A percentile compares a stretch with the other conserved stretches of the same genome.
These are phyloP conservation scores for Trichothecium sympodiale DNA, from an alignment of 2,329 filamentous ascomycete genomes.

Conservation along the genomic window DNA sequence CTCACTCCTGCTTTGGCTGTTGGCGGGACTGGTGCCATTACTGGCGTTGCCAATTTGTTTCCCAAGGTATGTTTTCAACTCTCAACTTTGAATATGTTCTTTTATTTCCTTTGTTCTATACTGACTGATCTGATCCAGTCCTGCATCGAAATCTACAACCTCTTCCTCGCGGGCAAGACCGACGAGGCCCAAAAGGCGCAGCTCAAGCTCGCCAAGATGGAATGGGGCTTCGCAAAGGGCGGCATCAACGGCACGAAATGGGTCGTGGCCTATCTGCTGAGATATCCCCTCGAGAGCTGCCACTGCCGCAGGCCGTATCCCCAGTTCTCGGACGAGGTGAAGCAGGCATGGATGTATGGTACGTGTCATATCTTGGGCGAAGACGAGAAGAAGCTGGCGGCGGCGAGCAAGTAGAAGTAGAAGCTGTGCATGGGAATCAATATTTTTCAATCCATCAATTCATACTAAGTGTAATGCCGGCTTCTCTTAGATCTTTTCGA, in stretches of 20 bases:
- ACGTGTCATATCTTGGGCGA: conserved; percentile 6
- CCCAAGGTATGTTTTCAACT: conserved; percentile 35
- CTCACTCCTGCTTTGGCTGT: conserved; percentile 48
- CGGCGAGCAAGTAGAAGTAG: too few relatives aligned
- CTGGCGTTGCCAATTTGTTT: conserved; percentile 52
- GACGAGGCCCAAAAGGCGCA: conserved; percentile 37
- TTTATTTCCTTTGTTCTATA: not conserved
- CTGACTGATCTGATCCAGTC: conserved; percentile 9
- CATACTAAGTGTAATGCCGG: too few relatives aligned
- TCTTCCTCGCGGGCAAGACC: conserved; percentile 33
- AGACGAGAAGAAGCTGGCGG: conserved; percentile 8
- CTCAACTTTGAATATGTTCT: not conserved
- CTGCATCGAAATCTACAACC: conserved; percentile 37
- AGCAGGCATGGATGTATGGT: conserved; percentile 20
- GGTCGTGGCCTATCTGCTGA: conserved; percentile 41
- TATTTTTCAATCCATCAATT: too few relatives aligned
- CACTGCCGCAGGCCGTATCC: conserved; percentile 46
- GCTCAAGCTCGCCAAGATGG: conserved; percentile 36
- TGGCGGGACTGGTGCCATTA: conserved; percentile 49
- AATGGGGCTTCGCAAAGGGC: conserved; percentile 45
- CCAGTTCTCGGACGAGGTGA: conserved; percentile 24
- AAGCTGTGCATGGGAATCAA: too few relatives aligned
- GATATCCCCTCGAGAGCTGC: conserved; percentile 38
- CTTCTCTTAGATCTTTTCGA: too few relatives aligned
- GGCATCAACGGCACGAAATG: conserved; percentile 52